phyloP scores from a whole-genome alignment of 169 alveolate species.

The Eimeria acervulina region DNA sequence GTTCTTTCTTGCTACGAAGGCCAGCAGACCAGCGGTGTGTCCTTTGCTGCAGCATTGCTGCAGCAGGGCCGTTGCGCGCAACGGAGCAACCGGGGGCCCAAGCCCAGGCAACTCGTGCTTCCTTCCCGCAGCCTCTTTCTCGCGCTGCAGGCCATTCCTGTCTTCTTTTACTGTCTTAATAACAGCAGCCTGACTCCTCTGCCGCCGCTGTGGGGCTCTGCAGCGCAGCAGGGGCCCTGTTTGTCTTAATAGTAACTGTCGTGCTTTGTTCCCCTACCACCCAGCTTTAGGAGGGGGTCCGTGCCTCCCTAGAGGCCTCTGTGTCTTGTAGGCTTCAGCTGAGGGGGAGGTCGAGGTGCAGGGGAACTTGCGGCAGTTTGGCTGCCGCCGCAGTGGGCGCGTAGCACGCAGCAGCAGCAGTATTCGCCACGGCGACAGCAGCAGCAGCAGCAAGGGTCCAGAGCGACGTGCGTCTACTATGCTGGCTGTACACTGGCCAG shows the following conservation, averaged over 20 bases:
- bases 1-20: constrained; percentile 31
- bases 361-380: not conserved
- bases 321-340: not conserved
- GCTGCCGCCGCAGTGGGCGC: constrained; percentile 1
- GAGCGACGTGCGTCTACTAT: not conserved
- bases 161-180: not conserved
- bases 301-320: not conserved
- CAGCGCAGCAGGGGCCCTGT: not conserved
- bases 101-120: constrained; percentile 57
- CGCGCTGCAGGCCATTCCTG: not conserved
- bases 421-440: not conserved
- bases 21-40: constrained; percentile 26
- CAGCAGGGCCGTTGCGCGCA: constrained; percentile 25
- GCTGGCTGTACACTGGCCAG: constrained; percentile 24
- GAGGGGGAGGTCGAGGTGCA: not conserved
- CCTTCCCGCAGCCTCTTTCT: not conserved
- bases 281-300: not conserved
- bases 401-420: not conserved
- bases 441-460: not conserved
- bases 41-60: constrained; percentile 30
- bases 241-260: not conserved
- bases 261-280: not conserved
- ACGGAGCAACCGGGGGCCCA: constrained; percentile 43
- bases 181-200: not conserved
- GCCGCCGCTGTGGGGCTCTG: constrained; percentile 13